Evolutionary conservation across 2,329 filamentous ascomycete genomes (phyloP).

Genomic region (Ascochyta pisi): DNA sequence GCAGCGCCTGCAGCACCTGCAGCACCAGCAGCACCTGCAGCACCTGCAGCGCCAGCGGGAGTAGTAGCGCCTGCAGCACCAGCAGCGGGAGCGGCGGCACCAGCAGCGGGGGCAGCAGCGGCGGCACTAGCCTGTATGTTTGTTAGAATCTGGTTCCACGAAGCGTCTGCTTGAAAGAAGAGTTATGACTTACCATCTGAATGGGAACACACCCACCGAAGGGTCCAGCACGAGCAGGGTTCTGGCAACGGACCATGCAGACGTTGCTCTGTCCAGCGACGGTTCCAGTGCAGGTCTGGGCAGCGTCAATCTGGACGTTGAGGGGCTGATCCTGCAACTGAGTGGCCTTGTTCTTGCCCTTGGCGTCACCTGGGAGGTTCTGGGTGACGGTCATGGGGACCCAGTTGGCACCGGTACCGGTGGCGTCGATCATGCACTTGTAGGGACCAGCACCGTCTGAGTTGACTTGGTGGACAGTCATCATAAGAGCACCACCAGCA

Average conservation of each 20-base stretch:
- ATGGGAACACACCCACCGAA: constrained; percentile 68
- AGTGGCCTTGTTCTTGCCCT: constrained; percentile 51
- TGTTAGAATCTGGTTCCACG: not conserved
- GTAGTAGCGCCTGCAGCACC: constrained; percentile 8
- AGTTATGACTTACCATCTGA: constrained; percentile 52
- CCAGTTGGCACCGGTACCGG: constrained; percentile 64
- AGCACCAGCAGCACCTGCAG: constrained; percentile 12
- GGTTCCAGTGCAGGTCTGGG: constrained; percentile 65
- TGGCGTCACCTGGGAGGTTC: constrained; percentile 60
- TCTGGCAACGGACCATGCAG: constrained; percentile 69
- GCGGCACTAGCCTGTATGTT: constrained; percentile 5
- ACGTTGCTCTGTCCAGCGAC: constrained; percentile 66
- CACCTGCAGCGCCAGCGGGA: constrained; percentile 14
- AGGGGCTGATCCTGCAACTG: constrained; percentile 54
- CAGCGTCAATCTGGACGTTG: constrained; percentile 63
- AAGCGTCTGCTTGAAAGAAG: not conserved
- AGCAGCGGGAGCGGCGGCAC: constrained; percentile 15
- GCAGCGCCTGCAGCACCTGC: constrained; percentile 5
- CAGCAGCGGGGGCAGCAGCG: constrained; percentile 12
- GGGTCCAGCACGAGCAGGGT: constrained; percentile 65
- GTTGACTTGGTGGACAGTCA: constrained; percentile 73
- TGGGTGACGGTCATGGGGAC: constrained; percentile 61
- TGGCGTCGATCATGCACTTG: constrained; percentile 68
- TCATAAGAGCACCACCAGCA: constrained; percentile 63
- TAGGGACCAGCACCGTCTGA: constrained; percentile 71